Evolutionary conservation across 1,284 basidiomycete species (phyloP), one percentile per base, ranked within the genome.

Genomic region (Moesziomyces sp.): DNA sequence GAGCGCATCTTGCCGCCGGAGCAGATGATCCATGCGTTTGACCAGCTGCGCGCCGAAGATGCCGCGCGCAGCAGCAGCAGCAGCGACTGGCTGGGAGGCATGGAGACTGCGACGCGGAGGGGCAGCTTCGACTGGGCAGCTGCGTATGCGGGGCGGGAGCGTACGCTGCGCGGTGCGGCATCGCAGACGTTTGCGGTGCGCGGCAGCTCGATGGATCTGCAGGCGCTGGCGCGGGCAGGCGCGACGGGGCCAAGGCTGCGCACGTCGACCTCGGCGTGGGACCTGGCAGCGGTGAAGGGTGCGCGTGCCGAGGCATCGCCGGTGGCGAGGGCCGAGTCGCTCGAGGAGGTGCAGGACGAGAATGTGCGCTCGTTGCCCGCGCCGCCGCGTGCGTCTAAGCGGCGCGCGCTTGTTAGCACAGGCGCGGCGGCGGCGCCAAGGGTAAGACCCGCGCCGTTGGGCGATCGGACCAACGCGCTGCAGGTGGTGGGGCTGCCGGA

Each of bases 1-100:
- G 68, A 77, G 24, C 60, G 76, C 38, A 77, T 77, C 40, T 35
- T 77, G n/a, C 76, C 76, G 19, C 76, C 76, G 3, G 69, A 76
- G 43, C 54, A 75, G 21, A 76, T 77, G 10, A 77, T 77, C 35
- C 35, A 52, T 5, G 66, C 74, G 2, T 67, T 77, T 35, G 76
- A 77, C 45, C 58, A 72, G 47, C 60, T 77, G 1, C 65, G 73
- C 44, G 49, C 54, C 3, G 55, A 49, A 13, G 60, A 66, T 46
- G 60, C 66, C 10, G 66, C 56, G 5, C 40, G 52, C 7, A 61
- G 59, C 26, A 28, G 26, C 26, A 28, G 26, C 26, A 28, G 6
- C 43, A 47, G 66, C 18, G 60, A 69, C 24, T 63, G 56, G 66
- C 46, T 69, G 21, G n/a, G 46, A n/a, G 55, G 50, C 43, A 61